phyloP scores from a whole-genome alignment of 495 filamentous ascomycete genomes.

The Aspergillus mulundensis region DNA sequence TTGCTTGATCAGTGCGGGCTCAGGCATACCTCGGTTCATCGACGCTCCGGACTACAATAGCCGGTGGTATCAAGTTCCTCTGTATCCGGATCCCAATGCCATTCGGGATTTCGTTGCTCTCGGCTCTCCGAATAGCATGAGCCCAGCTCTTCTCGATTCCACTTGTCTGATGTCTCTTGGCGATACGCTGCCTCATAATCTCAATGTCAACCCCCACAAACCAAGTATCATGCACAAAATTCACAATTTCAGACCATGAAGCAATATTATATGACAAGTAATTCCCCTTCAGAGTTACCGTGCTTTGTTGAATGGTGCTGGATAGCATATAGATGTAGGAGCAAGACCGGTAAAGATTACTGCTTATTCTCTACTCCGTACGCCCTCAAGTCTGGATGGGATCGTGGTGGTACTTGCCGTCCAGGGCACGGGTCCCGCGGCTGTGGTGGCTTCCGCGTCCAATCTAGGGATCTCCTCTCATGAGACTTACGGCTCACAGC shows the following conservation, averaged over 20 bases:
- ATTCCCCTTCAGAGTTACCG: too few relatives aligned
- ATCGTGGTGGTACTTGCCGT: too few relatives aligned
- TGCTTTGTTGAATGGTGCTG: too few relatives aligned
- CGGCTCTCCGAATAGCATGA: conserved; percentile 35
- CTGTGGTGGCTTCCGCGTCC: too few relatives aligned
- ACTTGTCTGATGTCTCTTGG: conserved; percentile 32
- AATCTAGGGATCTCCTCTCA: too few relatives aligned
- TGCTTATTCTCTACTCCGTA: too few relatives aligned
- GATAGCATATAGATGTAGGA: too few relatives aligned
- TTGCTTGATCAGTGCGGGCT: too few relatives aligned
- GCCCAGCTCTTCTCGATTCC: conserved; percentile 40
- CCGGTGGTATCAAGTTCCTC: conserved; percentile 25
- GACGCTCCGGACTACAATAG: conserved; percentile 29
- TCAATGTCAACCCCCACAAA: conserved; percentile 36
- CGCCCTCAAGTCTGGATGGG: too few relatives aligned
- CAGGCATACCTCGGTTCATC: not conserved
- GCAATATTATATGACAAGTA: conserved; percentile 16
- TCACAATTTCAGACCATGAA: not conserved
- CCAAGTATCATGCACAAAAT: conserved; percentile 28
- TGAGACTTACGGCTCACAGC: too few relatives aligned
- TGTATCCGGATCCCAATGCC: conserved; percentile 14
- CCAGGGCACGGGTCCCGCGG: too few relatives aligned
- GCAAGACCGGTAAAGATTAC: too few relatives aligned
- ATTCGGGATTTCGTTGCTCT: conserved; percentile 42
- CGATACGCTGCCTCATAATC: conserved; percentile 32